Conservation (phyloP, 257 asterid genomes). For the Forsythia suspensa region DNA sequence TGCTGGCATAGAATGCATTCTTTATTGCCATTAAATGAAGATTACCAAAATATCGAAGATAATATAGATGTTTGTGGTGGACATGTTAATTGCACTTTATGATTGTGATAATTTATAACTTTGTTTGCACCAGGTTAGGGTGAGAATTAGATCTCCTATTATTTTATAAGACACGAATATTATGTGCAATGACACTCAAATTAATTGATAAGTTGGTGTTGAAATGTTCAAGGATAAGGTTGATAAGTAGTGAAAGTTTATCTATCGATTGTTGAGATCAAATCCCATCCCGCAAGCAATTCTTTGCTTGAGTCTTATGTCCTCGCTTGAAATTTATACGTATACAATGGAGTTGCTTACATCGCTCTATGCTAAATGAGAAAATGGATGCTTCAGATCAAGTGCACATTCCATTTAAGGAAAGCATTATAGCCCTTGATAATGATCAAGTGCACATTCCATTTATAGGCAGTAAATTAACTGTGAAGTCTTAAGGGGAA, state of each 20-base stretch:
- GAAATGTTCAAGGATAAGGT: constrained; percentile 91
- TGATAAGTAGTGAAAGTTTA: constrained; percentile 76
- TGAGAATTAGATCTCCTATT: constrained; percentile 61
- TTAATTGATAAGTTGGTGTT: constrained; percentile 55
- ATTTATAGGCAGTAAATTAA: constrained; percentile 48
- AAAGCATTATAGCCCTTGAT: constrained; percentile 97
- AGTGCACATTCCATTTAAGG: constrained; percentile 34
- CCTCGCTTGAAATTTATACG: too few species aligned
- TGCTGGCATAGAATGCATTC: too few species aligned
- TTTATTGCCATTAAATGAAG: too few species aligned
- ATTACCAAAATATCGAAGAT: too few species aligned
- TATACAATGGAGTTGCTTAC: too few species aligned
- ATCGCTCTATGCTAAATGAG: too few species aligned
- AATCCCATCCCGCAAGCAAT: too few species aligned
- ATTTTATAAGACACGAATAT: constrained; percentile 1
- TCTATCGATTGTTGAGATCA: too few species aligned
- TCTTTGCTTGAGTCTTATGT: too few species aligned
- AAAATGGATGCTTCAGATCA: too few species aligned
- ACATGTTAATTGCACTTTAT: neutral
- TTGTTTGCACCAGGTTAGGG: constrained; percentile 40
- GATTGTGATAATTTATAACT: constrained; percentile 7
- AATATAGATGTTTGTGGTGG: too few species aligned
- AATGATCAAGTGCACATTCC: constrained; percentile 98
- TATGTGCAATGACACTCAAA: too few species aligned
- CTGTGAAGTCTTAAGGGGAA: constrained; percentile 35